phyloP scores from a whole-genome alignment of 225 moss, liverwort and hornwort species.

The Sphagnum tenellum region DNA sequence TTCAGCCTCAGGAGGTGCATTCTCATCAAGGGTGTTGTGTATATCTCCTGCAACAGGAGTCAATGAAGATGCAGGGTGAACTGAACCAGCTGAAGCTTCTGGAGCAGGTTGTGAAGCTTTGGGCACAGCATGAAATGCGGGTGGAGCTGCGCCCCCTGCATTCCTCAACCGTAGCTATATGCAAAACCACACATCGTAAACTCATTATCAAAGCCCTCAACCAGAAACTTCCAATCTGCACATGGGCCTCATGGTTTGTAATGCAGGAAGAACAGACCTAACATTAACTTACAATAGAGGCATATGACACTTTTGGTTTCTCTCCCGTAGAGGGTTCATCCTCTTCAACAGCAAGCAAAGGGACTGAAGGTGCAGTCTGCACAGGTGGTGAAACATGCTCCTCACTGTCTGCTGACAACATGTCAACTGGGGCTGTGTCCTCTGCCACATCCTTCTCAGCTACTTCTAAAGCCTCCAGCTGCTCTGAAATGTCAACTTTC shows the following conservation, averaged over 20 bases:
- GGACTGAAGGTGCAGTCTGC: constrained; percentile 5
- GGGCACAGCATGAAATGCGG: constrained; percentile 6
- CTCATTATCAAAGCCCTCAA: neutral
- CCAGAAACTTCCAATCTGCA: too few species aligned
- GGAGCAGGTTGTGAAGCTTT: constrained; percentile 21
- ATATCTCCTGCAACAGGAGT: constrained; percentile 19
- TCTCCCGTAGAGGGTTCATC: constrained; percentile 8
- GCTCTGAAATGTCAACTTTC: constrained; percentile 36
- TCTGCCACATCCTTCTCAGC: constrained; percentile 34
- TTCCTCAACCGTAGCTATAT: constrained; percentile 8
- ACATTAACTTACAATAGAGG: constrained; percentile 23
- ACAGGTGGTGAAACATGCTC: constrained; percentile 20
- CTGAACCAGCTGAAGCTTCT: constrained; percentile 32
- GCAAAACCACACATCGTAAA: neutral
- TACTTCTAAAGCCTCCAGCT: constrained; percentile 18
- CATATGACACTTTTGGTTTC: constrained; percentile 35
- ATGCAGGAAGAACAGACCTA: neutral
- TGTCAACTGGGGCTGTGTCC: constrained; percentile 24
- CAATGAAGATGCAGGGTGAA: constrained; percentile 8
- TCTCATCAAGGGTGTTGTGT: constrained; percentile 45
- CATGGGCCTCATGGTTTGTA: too few species aligned
- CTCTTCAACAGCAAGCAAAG: constrained; percentile 10
- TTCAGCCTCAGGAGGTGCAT: constrained; percentile 42
- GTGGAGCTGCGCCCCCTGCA: neutral
- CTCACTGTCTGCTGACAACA: constrained; percentile 24